phyloP scores from a whole-genome alignment of 805 yeast species.

The Ogataea ramenticola region DNA sequence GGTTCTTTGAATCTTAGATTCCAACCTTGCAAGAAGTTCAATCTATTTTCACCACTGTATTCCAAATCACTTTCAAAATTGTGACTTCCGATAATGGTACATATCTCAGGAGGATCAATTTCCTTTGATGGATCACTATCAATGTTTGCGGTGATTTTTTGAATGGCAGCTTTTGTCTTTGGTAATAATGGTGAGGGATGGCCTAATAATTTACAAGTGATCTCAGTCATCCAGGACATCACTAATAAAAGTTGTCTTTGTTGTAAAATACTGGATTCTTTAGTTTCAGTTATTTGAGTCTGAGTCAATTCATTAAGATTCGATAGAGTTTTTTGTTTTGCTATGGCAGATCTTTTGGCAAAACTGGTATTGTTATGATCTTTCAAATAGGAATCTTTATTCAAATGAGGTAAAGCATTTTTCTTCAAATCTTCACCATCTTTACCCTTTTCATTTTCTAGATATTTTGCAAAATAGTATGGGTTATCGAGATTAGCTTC shows the following conservation, averaged over 20 bases:
- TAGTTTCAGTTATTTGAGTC: no score
- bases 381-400: background rate
- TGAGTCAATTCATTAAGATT: background rate
- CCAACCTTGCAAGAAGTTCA: slow-evolving; percentile 26
- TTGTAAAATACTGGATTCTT: no score
- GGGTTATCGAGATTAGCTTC: slow-evolving; percentile 3
- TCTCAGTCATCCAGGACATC: slow-evolving; percentile 24
- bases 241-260: slow-evolving; percentile 21
- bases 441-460: background rate
- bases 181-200: slow-evolving; percentile 3
- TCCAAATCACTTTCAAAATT: slow-evolving; percentile 6
- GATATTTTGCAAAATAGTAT: background rate
- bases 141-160: background rate
- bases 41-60: slow-evolving; percentile 10
- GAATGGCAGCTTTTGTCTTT: background rate
- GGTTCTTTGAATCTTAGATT: slow-evolving; percentile 23
- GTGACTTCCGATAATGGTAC: slow-evolving; percentile 20
- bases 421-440: background rate
- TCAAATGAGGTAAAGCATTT: background rate
- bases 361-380: background rate
- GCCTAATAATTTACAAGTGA: slow-evolving; percentile 18
- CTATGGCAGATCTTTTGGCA: background rate
- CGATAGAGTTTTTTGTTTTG: background rate
- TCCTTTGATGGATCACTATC: slow-evolving; percentile 11
- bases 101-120: slow-evolving; percentile 15